Base-by-base conservation (phyloP, 495 filamentous ascomycete species). In the Aspergillus avenaceus region DNA sequence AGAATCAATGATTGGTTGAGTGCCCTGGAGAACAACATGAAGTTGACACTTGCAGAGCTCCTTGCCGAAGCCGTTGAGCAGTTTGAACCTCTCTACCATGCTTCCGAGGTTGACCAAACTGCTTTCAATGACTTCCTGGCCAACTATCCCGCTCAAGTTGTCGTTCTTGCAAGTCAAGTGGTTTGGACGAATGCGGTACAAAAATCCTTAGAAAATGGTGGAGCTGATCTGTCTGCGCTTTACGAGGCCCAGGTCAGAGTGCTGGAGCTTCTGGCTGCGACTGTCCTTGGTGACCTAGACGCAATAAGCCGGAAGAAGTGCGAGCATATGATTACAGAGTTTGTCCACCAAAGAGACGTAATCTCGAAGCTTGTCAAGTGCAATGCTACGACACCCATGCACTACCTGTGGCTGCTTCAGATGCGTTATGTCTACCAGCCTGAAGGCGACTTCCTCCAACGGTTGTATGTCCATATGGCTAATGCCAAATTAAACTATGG, bases 1-100 rank as follows among this genome's bases (percentile, higher is more conserved):
- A 85, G 87, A 54, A 96, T 99, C 77, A 99, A 99, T 59, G 93
- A 99, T 62, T 99, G 93, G 93, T 80, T 99, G 11, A 84, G 84
- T 43, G 82, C 91, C 6, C 75, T 99, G 24, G 93, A 97, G 63
- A 87, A 70, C 43, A 95, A 86, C 56, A 97, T 99, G 93, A 97
- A 96, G 62, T 75, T 82, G 23, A 95, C 93, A 9, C 78, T 99
- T 18, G 93, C 92, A 0, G 93, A 97, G 60, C 76, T 95, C 7
- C 80, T 97, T 45, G 82, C 85, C 11, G 90, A 97, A 59, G 95
- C 92, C 4, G 75, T 92, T 29, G 83, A 87, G 34, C 82, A 87
- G 51, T 77, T 77, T 45, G 78, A 82, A 11, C 79, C 79, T 6
- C 79, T 97, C 24, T 88, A 95, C 62, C 72, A 72, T 22, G 75